These are phyloP conservation scores for Rhytidiadelphus loreus DNA, from an alignment of 225 moss, liverwort and hornwort genomes.

Conservation along the genomic window DNA sequence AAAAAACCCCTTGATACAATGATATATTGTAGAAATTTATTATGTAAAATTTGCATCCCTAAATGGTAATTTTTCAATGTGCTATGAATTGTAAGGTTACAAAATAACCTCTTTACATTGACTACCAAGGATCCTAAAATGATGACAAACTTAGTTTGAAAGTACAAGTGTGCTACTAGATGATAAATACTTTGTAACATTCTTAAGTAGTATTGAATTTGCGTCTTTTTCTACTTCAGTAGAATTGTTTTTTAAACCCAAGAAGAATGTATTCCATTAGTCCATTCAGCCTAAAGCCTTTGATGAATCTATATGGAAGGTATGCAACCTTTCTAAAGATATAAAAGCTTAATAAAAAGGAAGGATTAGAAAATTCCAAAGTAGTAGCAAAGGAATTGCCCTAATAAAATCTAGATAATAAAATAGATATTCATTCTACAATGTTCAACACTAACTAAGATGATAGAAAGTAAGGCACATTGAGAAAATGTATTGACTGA, in stretches of 20 bases:
- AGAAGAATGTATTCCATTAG: neutral
- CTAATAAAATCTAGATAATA: too few relatives aligned
- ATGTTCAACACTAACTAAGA: too few relatives aligned
- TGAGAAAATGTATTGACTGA: neutral
- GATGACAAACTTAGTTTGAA: neutral
- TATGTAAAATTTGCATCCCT: neutral
- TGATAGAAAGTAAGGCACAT: neutral
- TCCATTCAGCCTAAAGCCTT: too few relatives aligned
- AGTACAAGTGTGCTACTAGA: neutral
- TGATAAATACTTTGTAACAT: neutral
- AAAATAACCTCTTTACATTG: neutral
- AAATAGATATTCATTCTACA: too few relatives aligned
- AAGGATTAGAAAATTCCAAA: too few relatives aligned
- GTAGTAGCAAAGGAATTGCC: too few relatives aligned
- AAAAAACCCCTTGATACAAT: too few relatives aligned
- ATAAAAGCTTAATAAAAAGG: neutral
- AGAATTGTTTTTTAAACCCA: neutral
- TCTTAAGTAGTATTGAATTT: neutral
- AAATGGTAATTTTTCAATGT: neutral
- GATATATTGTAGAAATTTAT: neutral
- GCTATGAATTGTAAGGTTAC: neutral
- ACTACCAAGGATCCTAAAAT: neutral
- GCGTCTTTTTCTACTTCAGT: neutral
- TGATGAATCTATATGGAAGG: neutral
- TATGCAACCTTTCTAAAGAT: neutral